Evolutionary conservation across 2,329 filamentous ascomycete species (phyloP).

Genomic region (Mycocentrospora acerina): DNA sequence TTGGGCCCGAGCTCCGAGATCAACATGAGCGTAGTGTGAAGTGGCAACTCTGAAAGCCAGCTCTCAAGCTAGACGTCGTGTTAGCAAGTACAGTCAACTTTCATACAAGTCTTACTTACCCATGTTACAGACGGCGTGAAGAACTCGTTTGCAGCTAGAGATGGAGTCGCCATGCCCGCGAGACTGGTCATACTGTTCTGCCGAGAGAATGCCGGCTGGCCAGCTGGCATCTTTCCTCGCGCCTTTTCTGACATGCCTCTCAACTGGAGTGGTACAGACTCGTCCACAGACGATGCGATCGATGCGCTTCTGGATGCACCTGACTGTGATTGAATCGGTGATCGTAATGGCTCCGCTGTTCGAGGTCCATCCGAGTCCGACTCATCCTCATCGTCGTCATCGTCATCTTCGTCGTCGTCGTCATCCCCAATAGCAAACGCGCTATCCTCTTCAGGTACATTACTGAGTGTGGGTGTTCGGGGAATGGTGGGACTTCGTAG

Average conservation of each 20-base stretch:
- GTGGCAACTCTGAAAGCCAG: slow-evolving; percentile 87
- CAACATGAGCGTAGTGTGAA: slow-evolving; percentile 80
- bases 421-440: slow-evolving; percentile 89
- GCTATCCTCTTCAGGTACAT: slow-evolving; percentile 75
- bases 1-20: slow-evolving; percentile 63
- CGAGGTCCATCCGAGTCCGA: slow-evolving; percentile 62
- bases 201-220: slow-evolving; percentile 77
- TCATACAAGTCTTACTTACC: slow-evolving; percentile 46
- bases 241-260: slow-evolving; percentile 97
- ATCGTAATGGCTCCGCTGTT: slow-evolving; percentile 40
- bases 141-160: slow-evolving; percentile 57
- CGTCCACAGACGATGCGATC: slow-evolving; percentile 67
- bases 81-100: slow-evolving; percentile 20
- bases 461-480: slow-evolving; percentile 59
- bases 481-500: slow-evolving; percentile 62
- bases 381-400: too few species aligned
- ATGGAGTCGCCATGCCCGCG: slow-evolving; percentile 62
- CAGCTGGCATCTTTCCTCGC: slow-evolving; percentile 89
- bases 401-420: slow-evolving; percentile 53
- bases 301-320: slow-evolving; percentile 65
- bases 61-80: slow-evolving; percentile 68
- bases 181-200: slow-evolving; percentile 89
- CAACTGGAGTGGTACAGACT: slow-evolving; percentile 78
- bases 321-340: slow-evolving; percentile 32
- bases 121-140: slow-evolving; percentile 82